phyloP scores from a whole-genome alignment of 768 basidiomycete genomes.

The Plicaturopsis crispa region DNA sequence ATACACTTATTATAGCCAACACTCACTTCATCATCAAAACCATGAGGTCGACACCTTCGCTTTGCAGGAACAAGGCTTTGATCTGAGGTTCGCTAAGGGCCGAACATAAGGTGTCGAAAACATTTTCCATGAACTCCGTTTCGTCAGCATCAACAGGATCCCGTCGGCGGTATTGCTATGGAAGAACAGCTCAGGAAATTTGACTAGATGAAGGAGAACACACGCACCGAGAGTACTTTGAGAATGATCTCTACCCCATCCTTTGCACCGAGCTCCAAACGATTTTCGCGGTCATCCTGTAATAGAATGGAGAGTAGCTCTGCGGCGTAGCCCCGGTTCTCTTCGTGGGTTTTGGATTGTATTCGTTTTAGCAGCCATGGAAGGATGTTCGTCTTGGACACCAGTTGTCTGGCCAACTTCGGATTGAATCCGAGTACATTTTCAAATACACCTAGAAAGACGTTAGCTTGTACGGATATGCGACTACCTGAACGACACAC shows the following conservation, averaged over 20 bases:
- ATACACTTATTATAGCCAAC: not conserved
- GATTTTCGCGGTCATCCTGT: constrained; percentile 64
- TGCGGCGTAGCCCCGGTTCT: constrained; percentile 89
- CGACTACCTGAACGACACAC: constrained; percentile 7
- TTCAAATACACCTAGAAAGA: constrained; percentile 73
- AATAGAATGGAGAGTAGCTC: constrained; percentile 90
- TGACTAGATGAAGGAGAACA: constrained; percentile 1
- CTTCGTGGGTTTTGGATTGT: constrained; percentile 66
- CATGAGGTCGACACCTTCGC: constrained; percentile 96
- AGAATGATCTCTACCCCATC: constrained; percentile 76
- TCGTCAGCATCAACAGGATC: constrained; percentile 88
- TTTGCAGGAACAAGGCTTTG: constrained; percentile 77
- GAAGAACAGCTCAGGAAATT: constrained; percentile 2
- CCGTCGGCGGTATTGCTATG: constrained; percentile 77
- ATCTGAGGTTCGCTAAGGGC: constrained; percentile 69
- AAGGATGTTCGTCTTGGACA: constrained; percentile 68
- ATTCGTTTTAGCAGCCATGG: constrained; percentile 77
- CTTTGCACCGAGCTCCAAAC: constrained; percentile 57
- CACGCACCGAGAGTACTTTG: constrained; percentile 72
- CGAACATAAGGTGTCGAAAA: constrained; percentile 88
- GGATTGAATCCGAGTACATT: constrained; percentile 87
- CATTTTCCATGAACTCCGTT: constrained; percentile 95
- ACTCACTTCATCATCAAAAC: constrained; percentile 94
- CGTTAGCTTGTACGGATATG: constrained; percentile 3
- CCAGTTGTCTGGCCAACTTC: constrained; percentile 58